Evolutionary conservation across 2,329 filamentous ascomycete species (phyloP).

Genomic region (Verticillium tricorpus): DNA sequence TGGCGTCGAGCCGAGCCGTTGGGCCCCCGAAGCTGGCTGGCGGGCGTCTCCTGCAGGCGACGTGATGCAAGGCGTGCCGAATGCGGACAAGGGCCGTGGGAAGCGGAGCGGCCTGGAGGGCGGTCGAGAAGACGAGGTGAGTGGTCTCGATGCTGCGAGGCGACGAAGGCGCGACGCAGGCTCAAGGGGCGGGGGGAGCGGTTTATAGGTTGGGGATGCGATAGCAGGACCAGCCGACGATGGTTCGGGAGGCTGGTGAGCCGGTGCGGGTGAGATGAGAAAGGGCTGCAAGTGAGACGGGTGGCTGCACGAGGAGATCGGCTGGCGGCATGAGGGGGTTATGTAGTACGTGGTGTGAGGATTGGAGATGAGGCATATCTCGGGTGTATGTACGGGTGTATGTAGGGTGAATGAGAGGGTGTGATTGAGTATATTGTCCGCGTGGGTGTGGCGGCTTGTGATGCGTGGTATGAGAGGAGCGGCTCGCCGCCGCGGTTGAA

Average conservation of each 20-base stretch:
- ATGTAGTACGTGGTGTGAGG: background rate
- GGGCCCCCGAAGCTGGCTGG: background rate
- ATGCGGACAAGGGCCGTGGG: too few relatives aligned
- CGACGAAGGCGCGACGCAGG: too few relatives aligned
- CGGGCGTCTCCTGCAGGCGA: background rate
- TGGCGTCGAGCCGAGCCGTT: background rate
- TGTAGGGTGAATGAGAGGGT: background rate
- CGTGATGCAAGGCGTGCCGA: background rate
- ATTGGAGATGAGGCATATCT: background rate
- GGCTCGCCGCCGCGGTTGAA: background rate
- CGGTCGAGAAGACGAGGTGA: too few relatives aligned
- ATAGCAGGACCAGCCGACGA: background rate
- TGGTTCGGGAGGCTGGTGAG: background rate
- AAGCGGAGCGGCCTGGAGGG: too few relatives aligned
- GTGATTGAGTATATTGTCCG: background rate
- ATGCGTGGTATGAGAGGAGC: background rate
- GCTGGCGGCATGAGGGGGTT: background rate
- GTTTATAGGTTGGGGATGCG: background rate
- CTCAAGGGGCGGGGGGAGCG: too few relatives aligned
- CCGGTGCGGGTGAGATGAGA: background rate
- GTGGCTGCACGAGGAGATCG: background rate
- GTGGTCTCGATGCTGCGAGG: too few relatives aligned
- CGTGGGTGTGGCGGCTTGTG: too few relatives aligned
- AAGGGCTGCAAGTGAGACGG: background rate
- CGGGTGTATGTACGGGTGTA: background rate